Evolutionary conservation across 805 yeast species (phyloP), one percentile per base, ranked within the genome.

Genomic region (Lachancea fermentati): DNA sequence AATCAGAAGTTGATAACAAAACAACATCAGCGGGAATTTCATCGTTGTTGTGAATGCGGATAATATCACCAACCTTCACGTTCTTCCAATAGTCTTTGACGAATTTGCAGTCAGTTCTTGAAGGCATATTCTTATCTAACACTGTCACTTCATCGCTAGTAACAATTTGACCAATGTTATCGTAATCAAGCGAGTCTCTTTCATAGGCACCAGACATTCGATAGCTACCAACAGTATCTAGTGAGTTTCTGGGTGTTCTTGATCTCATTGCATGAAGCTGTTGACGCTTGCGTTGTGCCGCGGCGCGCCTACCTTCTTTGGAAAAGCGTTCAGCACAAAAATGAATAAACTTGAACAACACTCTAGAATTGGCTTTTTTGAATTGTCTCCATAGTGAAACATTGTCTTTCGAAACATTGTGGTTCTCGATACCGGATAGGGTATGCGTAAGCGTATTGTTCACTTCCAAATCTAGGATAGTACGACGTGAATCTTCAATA

Each of bases 1-100:
- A 60, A 54, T 81, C 87, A 24, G 85, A 76, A 2, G 88, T 71
- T 4, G 87, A 69, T 5, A 84, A 55, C 25, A 83, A 59, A 34
- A 82, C 67, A 11, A 79, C 58, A 61, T 84, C 94, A 1, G 91
- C 88, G 1, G 94, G 94, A 5, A 82, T 72, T 63, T 83, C 91
- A 55, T 84, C 93, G 54, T 84, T 79, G 48, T 78, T 76, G 46
- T 80, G 75, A 18, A 84, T 70, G 52, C 89, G 68, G 18, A 84
- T 71, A 36, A 84, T 67, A 51, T 84, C 89, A 47, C 94, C 94
- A 18, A 83, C 88, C 32, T 66, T 62, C 26, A 84, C 75, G 50
- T 75, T 76, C 59, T 82, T 82, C 93, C 93, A 83, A 42, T 50
- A 59, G 19, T 54, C 59, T 41, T 57, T 63, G 1, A 43, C 44